Evolutionary conservation across 345 rosid genomes (phyloP).

Genomic region (Cardamine resedifolia): DNA sequence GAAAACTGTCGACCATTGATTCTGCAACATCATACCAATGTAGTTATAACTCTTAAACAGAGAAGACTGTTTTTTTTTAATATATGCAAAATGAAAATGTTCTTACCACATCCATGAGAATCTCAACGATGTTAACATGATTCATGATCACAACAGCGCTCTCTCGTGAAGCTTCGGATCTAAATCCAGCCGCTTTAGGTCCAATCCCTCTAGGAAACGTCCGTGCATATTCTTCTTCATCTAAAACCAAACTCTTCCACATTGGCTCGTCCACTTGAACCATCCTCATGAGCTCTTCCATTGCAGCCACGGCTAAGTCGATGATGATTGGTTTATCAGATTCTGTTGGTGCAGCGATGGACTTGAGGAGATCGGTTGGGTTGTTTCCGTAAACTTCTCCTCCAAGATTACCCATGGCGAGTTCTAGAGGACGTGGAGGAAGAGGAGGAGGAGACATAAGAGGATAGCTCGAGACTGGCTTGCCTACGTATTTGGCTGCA

Average conservation of each 20-base stretch:
- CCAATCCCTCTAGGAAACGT: conserved; percentile 79
- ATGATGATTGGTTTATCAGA: conserved; percentile 79
- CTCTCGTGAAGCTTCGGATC: conserved; percentile 79
- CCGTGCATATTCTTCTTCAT: conserved; percentile 72
- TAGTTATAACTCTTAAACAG: neutral
- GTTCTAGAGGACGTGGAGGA: conserved; percentile 67
- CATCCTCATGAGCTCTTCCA: conserved; percentile 90
- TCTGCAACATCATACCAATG: conserved; percentile 40
- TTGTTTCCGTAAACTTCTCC: conserved; percentile 60
- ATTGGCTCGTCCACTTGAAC: conserved; percentile 80
- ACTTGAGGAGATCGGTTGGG: conserved; percentile 68
- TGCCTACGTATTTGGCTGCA: conserved; percentile 95
- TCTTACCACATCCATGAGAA: conserved; percentile 84
- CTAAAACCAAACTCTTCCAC: conserved; percentile 53
- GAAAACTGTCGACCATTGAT: conserved; percentile 81
- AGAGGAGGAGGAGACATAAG: conserved; percentile 59
- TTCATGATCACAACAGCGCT: conserved; percentile 78
- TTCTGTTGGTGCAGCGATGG: conserved; percentile 58
- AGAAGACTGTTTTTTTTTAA: neutral
- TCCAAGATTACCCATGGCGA: conserved; percentile 60
- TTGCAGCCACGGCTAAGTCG: conserved; percentile 88
- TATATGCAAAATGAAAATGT: neutral
- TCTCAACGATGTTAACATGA: conserved; percentile 82
- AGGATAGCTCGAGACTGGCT: conserved; percentile 78
- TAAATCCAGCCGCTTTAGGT: conserved; percentile 67